These are phyloP conservation scores for Entonaema liquescens DNA, from an alignment of 495 filamentous ascomycete genomes.

Conservation along the genomic window DNA sequence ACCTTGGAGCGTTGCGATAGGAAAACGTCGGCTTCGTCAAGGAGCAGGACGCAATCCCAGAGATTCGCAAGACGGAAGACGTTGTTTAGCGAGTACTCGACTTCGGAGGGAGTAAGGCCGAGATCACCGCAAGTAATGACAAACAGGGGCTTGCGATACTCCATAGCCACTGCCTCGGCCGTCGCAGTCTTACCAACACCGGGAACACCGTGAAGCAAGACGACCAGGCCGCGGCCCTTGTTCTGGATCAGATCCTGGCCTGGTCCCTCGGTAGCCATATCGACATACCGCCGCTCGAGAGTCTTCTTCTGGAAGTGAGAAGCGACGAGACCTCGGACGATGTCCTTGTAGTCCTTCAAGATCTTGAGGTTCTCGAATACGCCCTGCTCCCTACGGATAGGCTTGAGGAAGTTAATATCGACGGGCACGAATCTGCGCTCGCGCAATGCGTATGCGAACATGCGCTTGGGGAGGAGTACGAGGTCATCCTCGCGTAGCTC, in stretches of 20 bases:
- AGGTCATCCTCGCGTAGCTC: constrained; percentile 48
- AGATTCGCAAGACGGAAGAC: constrained; percentile 62
- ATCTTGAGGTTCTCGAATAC: constrained; percentile 66
- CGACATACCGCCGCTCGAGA: constrained; percentile 63
- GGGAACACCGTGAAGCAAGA: constrained; percentile 62
- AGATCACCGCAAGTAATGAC: constrained; percentile 65
- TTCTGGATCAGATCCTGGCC: constrained; percentile 70
- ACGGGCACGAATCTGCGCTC: constrained; percentile 51
- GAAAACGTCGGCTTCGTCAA: constrained; percentile 65
- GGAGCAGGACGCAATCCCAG: constrained; percentile 64
- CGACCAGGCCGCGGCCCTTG: constrained; percentile 65
- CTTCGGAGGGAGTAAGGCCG: constrained; percentile 52
- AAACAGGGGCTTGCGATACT: constrained; percentile 60
- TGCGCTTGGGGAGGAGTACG: constrained; percentile 49
- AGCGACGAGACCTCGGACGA: constrained; percentile 61
- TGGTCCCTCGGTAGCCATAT: constrained; percentile 49
- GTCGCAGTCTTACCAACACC: constrained; percentile 71
- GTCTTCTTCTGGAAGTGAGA: constrained; percentile 51
- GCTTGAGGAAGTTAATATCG: constrained; percentile 49
- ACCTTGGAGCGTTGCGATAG: constrained; percentile 54
- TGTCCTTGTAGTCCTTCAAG: constrained; percentile 58
- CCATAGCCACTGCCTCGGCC: constrained; percentile 61
- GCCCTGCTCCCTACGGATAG: constrained; percentile 54
- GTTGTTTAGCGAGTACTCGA: constrained; percentile 52
- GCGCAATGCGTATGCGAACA: constrained; percentile 52